Conservation (phyloP, 805 yeast species). For the Candida qinlingensis region DNA sequence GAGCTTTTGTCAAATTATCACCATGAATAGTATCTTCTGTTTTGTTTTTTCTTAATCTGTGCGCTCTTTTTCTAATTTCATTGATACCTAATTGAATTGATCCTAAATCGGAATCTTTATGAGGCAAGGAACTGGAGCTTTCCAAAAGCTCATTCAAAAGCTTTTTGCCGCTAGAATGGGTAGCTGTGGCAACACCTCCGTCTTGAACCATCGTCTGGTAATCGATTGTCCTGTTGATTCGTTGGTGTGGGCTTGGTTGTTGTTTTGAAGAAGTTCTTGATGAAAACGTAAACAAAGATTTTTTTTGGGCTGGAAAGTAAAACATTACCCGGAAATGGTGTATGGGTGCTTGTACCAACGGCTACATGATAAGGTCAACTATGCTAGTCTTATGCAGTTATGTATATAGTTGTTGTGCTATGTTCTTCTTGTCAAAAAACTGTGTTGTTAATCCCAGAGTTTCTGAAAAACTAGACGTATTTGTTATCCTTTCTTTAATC, state of each 20-base stretch:
- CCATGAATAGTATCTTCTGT: conserved; percentile 31
- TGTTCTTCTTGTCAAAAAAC: conserved; percentile 13
- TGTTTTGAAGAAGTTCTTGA: not conserved
- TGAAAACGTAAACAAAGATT: conserved; percentile 5
- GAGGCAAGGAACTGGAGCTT: conserved; percentile 71
- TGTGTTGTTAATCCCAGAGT: conserved; percentile 20
- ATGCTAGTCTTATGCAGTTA: too few relatives aligned
- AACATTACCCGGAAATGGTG: conserved; percentile 3
- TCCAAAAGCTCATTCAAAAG: conserved; percentile 68
- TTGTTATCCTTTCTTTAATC: conserved; percentile 47
- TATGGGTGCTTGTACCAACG: not conserved
- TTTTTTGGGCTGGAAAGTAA: not conserved
- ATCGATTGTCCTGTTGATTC: not conserved
- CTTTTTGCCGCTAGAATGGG: conserved; percentile 17
- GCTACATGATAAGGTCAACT: too few relatives aligned
- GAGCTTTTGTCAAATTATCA: conserved; percentile 59
- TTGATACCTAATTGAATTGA: conserved; percentile 73
- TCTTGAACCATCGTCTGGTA: conserved; percentile 2
- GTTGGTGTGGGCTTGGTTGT: not conserved
- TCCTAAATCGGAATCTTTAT: conserved; percentile 60
- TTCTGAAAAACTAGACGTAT: conserved; percentile 12
- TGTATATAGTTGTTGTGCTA: too few relatives aligned
- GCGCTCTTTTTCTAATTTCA: conserved; percentile 70
- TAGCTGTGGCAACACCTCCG: not conserved
- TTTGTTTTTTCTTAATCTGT: conserved; percentile 44